Conservation (phyloP, 2,329 filamentous ascomycete species). For the Cryphonectria radicalis region DNA sequence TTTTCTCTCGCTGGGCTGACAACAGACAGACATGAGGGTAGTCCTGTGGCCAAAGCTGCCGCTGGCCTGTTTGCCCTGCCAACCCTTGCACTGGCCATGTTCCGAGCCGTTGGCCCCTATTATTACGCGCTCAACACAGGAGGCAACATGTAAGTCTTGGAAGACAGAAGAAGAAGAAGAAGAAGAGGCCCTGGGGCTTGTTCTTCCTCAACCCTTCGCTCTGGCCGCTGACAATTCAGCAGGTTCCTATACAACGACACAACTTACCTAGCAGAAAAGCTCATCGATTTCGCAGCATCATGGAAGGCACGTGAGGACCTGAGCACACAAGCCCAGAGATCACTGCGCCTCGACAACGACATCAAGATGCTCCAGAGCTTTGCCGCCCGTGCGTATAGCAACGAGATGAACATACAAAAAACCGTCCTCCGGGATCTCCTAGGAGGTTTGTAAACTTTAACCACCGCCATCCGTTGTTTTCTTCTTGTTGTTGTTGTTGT, state of each 20-base stretch:
- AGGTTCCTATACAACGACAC: conserved; percentile 72
- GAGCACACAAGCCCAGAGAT: conserved; percentile 51
- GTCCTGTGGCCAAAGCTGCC: conserved; percentile 69
- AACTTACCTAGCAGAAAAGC: conserved; percentile 63
- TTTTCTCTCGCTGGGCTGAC: conserved; percentile 23
- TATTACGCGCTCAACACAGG: conserved; percentile 68
- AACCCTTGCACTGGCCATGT: conserved; percentile 75
- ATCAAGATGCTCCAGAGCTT: conserved; percentile 63
- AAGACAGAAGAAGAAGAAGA: not conserved
- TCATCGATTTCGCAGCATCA: conserved; percentile 51
- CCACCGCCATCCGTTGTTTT: not conserved
- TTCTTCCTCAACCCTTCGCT: too few species aligned
- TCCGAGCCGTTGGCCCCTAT: conserved; percentile 74
- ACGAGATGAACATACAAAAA: conserved; percentile 64
- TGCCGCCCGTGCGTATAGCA: conserved; percentile 63
- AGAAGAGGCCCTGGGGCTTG: too few species aligned
- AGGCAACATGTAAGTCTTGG: conserved; percentile 64
- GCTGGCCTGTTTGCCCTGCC: conserved; percentile 73
- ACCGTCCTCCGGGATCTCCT: conserved; percentile 65
- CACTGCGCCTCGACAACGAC: conserved; percentile 64
- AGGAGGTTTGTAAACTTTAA: conserved; percentile 46
- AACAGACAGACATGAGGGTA: conserved; percentile 45
- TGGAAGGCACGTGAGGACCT: conserved; percentile 62
- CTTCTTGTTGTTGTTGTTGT: too few species aligned
- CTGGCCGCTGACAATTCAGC: not conserved